phyloP scores from a whole-genome alignment of 108 stramenopile species.

The Aurantiochytrium sp. region DNA sequence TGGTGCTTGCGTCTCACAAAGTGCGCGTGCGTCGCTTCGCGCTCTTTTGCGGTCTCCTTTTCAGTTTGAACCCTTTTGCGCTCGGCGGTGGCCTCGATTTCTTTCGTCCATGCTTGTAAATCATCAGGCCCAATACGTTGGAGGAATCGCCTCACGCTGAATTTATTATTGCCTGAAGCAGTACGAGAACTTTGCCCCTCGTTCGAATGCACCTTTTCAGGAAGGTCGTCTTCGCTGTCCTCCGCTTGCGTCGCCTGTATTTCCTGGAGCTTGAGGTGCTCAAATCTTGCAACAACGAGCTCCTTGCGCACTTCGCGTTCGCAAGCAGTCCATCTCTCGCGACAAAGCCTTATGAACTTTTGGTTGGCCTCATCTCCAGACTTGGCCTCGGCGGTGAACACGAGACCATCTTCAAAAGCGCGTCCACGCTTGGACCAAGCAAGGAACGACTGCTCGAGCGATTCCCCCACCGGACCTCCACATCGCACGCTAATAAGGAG shows the following conservation, averaged over 20 bases:
- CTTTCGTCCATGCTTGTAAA: not conserved
- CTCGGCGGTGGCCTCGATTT: not conserved
- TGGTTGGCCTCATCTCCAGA: not conserved
- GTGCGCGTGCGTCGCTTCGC: not conserved
- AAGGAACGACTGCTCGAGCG: not conserved
- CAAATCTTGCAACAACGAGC: not conserved
- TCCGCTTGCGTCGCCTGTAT: not conserved
- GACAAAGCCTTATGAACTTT: not conserved
- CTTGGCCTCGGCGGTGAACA: not conserved
- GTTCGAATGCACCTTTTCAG: too few relatives aligned
- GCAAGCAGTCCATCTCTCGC: not conserved
- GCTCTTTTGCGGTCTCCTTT: not conserved
- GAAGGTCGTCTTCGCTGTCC: not conserved
- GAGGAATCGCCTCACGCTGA: not conserved
- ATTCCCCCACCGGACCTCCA: not conserved
- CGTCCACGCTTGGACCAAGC: not conserved
- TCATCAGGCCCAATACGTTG: not conserved
- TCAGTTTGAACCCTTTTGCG: not conserved
- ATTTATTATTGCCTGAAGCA: not conserved
- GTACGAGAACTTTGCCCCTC: too few relatives aligned
- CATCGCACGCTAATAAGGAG: not conserved
- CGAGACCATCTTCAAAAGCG: not conserved
- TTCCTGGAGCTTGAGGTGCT: not conserved
- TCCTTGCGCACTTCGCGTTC: not conserved
- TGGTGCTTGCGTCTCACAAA: not conserved